These are phyloP conservation scores for Diaporthe velutina DNA, from an alignment of 2,329 filamentous ascomycete species.

Conservation along the genomic window DNA sequence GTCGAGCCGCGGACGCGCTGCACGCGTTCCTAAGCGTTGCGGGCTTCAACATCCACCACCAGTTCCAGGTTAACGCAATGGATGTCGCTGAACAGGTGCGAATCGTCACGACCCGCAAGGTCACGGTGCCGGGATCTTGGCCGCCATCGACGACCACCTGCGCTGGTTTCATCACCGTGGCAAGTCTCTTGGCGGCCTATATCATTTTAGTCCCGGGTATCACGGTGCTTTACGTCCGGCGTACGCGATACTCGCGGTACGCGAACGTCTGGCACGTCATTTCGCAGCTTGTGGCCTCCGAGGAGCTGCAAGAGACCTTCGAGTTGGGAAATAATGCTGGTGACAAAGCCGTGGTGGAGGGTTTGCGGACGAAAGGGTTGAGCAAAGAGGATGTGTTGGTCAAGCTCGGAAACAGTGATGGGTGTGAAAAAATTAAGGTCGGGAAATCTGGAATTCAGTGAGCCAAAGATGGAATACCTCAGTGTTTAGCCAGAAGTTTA, in stretches of 20 bases:
- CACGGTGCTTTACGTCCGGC: background rate
- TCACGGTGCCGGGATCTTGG: slow-evolving; percentile 5
- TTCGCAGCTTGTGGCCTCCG: slow-evolving; percentile 18
- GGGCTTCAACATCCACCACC: slow-evolving; percentile 6
- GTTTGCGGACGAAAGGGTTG: background rate
- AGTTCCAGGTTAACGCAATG: slow-evolving; percentile 9
- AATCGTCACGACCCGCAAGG: background rate
- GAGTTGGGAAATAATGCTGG: background rate
- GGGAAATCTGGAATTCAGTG: background rate
- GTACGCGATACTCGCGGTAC: slow-evolving; percentile 17
- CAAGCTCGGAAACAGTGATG: background rate
- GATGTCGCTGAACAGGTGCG: slow-evolving; percentile 8
- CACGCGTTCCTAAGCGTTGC: background rate
- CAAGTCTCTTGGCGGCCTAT: background rate
- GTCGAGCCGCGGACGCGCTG: slow-evolving; percentile 26
- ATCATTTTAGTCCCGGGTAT: background rate
- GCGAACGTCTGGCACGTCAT: slow-evolving; percentile 28
- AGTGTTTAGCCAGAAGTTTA: background rate
- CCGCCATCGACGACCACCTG: background rate
- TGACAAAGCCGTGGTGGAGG: background rate
- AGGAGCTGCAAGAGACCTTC: slow-evolving; percentile 5
- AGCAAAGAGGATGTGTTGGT: background rate
- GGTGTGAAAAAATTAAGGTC: background rate
- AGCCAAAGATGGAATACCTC: background rate
- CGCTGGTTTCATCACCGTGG: slow-evolving; percentile 14